Base-by-base conservation (phyloP, 352 stramenopile species). In the Discostella stelligera region DNA sequence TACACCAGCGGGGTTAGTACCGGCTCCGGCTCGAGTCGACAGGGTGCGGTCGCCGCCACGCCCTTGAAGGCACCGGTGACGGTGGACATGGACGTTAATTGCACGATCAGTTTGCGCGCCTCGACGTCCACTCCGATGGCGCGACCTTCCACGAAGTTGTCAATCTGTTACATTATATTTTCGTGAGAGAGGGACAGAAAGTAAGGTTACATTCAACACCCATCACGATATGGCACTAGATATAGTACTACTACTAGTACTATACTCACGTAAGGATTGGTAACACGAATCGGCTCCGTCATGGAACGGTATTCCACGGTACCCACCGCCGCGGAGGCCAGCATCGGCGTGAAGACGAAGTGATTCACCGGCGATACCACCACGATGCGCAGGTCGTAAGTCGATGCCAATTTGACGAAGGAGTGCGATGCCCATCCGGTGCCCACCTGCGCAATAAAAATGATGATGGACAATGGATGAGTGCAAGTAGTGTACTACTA, bases 321-420 rank as follows among this genome's bases (percentile, higher is more conserved):
- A 3, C 87, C 85, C 11, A 93, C 87, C 1, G 86, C 71, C 4
- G 80, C 79, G 10, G 74, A 86, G 0, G 89, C 89, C 9, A 94
- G 71, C 89, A 94, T 93, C 49, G 89, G 89, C 10, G 89, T 94
- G 71, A 93, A 93, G 2, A 93, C 68, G 74, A 94, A 92, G 60
- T 89, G 83, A 74, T 90, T 91, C n/a, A 81, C 72, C 0, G 85
- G 87, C 30, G 54, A 84, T 2, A 89, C 74, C 18, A 89, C 78
- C 6, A 87, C 55, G 23, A 92, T 75, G 8, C 84, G 64, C 18
- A 91, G 76, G 46, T 89, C 74, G 62, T 88, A 80, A 4, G 80
- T 84, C 53, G 79, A 74, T 16, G 86, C 82, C 7, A 80, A 21
- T 53, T 80, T 80, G 7, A 75, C 39, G 23, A 80, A 71, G 16